Conservation (phyloP, 1,139 yeast genomes). For the Yarrowia galli region DNA sequence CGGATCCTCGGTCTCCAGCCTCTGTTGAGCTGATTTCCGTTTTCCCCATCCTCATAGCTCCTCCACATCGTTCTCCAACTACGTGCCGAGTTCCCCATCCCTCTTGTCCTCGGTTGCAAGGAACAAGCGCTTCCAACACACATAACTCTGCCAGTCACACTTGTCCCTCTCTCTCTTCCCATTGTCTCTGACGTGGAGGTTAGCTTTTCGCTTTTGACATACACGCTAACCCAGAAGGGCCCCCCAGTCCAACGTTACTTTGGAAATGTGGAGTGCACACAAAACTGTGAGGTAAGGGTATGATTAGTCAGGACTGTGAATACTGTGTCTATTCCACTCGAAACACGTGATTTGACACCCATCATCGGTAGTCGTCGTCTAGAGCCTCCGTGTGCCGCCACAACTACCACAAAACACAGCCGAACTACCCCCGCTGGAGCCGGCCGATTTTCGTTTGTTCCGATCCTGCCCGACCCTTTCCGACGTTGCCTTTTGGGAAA, state of each 20-base stretch:
- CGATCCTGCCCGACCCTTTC: slow-evolving; percentile 31
- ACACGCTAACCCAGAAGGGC: background rate
- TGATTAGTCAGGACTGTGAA: slow-evolving; percentile 1
- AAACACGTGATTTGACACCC: background rate
- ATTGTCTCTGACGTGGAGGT: slow-evolving; percentile 36
- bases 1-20: background rate
- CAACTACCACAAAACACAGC: background rate
- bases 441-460: slow-evolving; percentile 33
- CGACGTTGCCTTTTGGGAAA: slow-evolving; percentile 25
- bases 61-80: background rate
- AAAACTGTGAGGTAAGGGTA: too few relatives aligned
- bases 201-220: background rate
- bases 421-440: slow-evolving; percentile 33
- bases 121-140: slow-evolving; percentile 8
- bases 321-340: too few relatives aligned
- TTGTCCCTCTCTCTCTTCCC: background rate
- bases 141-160: too few relatives aligned
- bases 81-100: slow-evolving; percentile 2
- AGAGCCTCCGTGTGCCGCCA: too few relatives aligned
- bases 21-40: background rate
- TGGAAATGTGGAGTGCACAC: too few relatives aligned
- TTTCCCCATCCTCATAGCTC: background rate
- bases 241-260: too few relatives aligned
- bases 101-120: slow-evolving; percentile 30
- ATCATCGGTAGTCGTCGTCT: background rate